phyloP scores from a whole-genome alignment of 208 protist genomes.

The Lotmaria passim region DNA sequence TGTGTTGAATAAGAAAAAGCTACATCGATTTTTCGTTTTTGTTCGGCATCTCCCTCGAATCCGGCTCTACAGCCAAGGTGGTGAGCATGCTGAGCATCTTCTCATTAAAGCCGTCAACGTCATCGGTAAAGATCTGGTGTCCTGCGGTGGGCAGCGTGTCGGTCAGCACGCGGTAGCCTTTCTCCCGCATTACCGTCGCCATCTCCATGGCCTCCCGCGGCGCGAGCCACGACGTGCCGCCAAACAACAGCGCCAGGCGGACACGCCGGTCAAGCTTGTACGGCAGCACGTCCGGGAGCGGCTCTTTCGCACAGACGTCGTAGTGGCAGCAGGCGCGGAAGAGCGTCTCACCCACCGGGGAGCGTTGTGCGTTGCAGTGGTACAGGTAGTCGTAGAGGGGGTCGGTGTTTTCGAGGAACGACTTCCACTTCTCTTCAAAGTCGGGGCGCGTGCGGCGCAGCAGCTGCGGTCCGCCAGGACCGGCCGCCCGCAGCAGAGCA shows the following conservation, averaged over 20 bases:
- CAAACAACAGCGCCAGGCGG: slow-evolving; percentile 51
- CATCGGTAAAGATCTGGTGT: slow-evolving; percentile 68
- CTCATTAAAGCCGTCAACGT: slow-evolving; percentile 48
- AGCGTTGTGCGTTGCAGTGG: slow-evolving; percentile 69
- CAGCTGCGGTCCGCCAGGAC: slow-evolving; percentile 54
- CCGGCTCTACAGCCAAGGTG: slow-evolving; percentile 4
- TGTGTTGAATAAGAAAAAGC: too few species aligned
- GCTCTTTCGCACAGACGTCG: slow-evolving; percentile 54
- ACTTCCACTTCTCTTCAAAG: slow-evolving; percentile 54
- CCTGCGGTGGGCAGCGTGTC: slow-evolving; percentile 50
- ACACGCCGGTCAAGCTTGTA: slow-evolving; percentile 27
- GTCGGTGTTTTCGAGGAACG: slow-evolving; percentile 45
- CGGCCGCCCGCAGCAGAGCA: slow-evolving; percentile 43
- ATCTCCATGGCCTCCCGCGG: slow-evolving; percentile 36
- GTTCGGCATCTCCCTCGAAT: neutral
- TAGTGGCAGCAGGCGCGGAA: slow-evolving; percentile 66
- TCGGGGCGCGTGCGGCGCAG: slow-evolving; percentile 52
- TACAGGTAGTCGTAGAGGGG: slow-evolving; percentile 78
- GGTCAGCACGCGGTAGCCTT: slow-evolving; percentile 35
- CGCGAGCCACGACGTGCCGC: slow-evolving; percentile 59
- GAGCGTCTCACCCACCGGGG: slow-evolving; percentile 51
- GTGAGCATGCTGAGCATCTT: slow-evolving; percentile 30
- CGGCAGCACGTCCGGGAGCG: slow-evolving; percentile 49
- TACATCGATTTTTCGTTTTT: neutral
- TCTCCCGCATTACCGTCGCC: slow-evolving; percentile 33